phyloP scores from a whole-genome alignment of 116 monocot genomes.

The Iris pallida region DNA sequence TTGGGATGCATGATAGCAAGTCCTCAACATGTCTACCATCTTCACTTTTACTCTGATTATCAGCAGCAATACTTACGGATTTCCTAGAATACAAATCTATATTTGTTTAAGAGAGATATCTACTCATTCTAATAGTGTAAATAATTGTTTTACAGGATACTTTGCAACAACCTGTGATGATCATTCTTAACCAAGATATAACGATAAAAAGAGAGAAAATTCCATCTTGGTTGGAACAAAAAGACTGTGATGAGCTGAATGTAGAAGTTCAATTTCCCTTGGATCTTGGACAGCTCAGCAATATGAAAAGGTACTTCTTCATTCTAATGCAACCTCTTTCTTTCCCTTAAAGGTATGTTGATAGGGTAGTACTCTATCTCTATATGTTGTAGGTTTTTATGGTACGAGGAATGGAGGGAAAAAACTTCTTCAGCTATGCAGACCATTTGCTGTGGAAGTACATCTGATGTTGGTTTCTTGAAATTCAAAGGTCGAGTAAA shows the following conservation, averaged over 20 bases:
- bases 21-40: neutral
- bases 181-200: conserved; percentile 50
- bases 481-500: conserved; percentile 21
- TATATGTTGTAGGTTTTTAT: conserved; percentile 45
- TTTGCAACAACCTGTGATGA: conserved; percentile 65
- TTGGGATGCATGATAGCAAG: neutral
- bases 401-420: conserved; percentile 52
- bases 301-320: conserved; percentile 47
- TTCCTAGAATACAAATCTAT: neutral
- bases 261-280: conserved; percentile 40
- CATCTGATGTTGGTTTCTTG: neutral
- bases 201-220: conserved; percentile 21
- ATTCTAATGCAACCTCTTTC: neutral
- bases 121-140: conserved; percentile 6
- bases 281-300: conserved; percentile 30
- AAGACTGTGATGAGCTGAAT: conserved; percentile 25
- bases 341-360: neutral
- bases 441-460: conserved; percentile 6
- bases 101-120: neutral
- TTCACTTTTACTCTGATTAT: neutral
- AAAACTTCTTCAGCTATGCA: conserved; percentile 26
- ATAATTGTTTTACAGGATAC: conserved; percentile 43
- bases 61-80: neutral
- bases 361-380: neutral
- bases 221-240: conserved; percentile 67